A percentile compares a stretch with the other conserved stretches of the same genome.
These are phyloP conservation scores for Hippophae gyantsensis DNA, from an alignment of 306 rosid species.

Conservation along the genomic window DNA sequence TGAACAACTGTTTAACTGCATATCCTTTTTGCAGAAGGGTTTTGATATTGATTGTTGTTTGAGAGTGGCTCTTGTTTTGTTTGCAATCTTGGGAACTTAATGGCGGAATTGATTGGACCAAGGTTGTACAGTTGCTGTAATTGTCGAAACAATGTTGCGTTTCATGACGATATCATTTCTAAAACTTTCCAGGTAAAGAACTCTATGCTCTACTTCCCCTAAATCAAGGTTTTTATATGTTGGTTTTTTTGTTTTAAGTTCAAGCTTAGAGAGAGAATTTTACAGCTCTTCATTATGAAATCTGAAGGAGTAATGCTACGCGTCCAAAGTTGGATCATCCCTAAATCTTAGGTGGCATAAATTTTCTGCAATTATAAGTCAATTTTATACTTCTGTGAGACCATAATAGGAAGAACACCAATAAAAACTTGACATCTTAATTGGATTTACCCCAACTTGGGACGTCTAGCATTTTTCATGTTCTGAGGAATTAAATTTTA, in stretches of 20 bases:
- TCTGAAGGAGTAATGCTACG: not conserved
- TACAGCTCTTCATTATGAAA: not conserved
- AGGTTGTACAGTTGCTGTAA: constrained; percentile 50
- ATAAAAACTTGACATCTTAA: too few relatives aligned
- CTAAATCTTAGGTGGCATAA: not conserved
- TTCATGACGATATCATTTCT: constrained; percentile 57
- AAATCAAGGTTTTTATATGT: not conserved
- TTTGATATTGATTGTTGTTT: constrained; percentile 5
- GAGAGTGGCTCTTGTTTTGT: constrained; percentile 9
- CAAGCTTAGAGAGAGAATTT: not conserved
- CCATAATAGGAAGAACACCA: too few relatives aligned
- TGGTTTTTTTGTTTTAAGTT: too few relatives aligned
- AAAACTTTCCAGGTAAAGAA: constrained; percentile 61
- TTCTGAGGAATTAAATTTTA: not conserved
- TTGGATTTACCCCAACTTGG: too few relatives aligned
- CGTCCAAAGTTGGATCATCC: not conserved
- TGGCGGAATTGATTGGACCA: constrained; percentile 44
- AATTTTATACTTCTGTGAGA: too few relatives aligned
- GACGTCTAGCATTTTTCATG: too few relatives aligned
- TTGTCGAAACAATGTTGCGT: constrained; percentile 52
- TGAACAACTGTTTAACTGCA: constrained; percentile 2
- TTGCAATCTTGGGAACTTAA: constrained; percentile 7
- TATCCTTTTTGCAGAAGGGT: not conserved
- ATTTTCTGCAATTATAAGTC: not conserved
- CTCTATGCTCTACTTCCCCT: not conserved